These are phyloP conservation scores for Ceratonia siliqua DNA, from an alignment of 306 rosid species.

Conservation along the genomic window DNA sequence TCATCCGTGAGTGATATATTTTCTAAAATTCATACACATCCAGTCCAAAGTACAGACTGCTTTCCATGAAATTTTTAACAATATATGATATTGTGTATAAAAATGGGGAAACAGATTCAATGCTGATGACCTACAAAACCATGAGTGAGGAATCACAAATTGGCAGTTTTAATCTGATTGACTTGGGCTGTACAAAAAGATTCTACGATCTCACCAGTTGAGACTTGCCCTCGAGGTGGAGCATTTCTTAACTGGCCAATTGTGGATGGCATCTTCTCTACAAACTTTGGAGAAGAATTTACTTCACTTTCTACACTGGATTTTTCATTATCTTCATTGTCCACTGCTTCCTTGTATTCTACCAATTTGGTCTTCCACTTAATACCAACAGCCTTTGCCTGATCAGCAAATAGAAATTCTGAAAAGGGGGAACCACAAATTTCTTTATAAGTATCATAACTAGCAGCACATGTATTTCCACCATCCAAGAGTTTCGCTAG, in stretches of 20 bases:
- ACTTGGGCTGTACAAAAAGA: constrained; percentile 48
- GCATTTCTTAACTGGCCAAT: constrained; percentile 35
- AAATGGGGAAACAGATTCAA: not conserved
- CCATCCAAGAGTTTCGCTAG: constrained; percentile 67
- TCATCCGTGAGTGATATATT: no score
- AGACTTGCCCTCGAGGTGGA: constrained; percentile 23
- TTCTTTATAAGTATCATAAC: constrained; percentile 71
- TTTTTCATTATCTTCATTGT: constrained; percentile 31
- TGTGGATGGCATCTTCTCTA: constrained; percentile 33
- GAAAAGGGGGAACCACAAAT: constrained; percentile 71
- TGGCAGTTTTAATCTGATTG: constrained; percentile 35
- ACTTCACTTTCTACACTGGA: constrained; percentile 4
- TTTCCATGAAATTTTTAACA: not conserved
- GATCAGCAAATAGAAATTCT: constrained; percentile 66
- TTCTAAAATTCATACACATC: no score
- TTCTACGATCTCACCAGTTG: constrained; percentile 40
- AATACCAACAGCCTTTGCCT: constrained; percentile 67
- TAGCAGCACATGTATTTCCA: constrained; percentile 67
- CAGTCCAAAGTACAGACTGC: no score
- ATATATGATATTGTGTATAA: no score
- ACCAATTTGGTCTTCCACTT: constrained; percentile 52
- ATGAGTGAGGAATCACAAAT: constrained; percentile 18
- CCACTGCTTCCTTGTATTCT: constrained; percentile 34
- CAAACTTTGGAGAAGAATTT: constrained; percentile 20
- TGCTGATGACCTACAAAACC: not conserved